Percentiles rank a stretch among this genome's conserved stretches.
Conservation (phyloP, 257 asterid genomes). For the Rubia yunnanensis region DNA sequence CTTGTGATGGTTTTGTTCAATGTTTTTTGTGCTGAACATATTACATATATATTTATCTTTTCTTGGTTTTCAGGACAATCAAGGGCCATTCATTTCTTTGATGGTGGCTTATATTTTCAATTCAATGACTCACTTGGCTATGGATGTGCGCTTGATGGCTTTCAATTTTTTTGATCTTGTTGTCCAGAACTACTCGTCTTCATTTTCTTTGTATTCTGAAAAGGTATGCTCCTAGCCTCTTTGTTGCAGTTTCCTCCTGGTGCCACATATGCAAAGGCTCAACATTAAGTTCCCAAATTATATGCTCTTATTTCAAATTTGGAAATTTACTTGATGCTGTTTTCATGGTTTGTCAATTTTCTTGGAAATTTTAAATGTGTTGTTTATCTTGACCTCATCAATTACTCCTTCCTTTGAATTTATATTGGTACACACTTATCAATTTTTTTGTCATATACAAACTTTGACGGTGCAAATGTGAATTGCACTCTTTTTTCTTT, state of each 20-base stretch:
- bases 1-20: neutral
- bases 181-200: conserved; percentile 63
- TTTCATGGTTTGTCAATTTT: neutral
- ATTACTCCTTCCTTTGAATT: conserved; percentile 3
- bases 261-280: neutral
- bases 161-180: conserved; percentile 74
- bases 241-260: neutral
- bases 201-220: conserved; percentile 64
- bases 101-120: conserved; percentile 73
- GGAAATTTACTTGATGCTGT: neutral
- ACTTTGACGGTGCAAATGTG: neutral
- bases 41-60: conserved; percentile 1
- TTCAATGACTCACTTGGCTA: conserved; percentile 76
- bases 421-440: too few relatives aligned
- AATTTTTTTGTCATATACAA: neutral
- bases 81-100: conserved; percentile 62
- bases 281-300: neutral
- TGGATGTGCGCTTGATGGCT: conserved; percentile 85
- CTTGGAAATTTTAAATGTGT: neutral
- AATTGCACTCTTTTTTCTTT: neutral
- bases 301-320: neutral
- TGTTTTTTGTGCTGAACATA: neutral
- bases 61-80: conserved; percentile 61
- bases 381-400: neutral
- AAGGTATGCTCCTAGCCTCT: conserved; percentile 41